These are phyloP conservation scores for Santalum album DNA, from an alignment of 164 flowering plant species.

Conservation along the genomic window DNA sequence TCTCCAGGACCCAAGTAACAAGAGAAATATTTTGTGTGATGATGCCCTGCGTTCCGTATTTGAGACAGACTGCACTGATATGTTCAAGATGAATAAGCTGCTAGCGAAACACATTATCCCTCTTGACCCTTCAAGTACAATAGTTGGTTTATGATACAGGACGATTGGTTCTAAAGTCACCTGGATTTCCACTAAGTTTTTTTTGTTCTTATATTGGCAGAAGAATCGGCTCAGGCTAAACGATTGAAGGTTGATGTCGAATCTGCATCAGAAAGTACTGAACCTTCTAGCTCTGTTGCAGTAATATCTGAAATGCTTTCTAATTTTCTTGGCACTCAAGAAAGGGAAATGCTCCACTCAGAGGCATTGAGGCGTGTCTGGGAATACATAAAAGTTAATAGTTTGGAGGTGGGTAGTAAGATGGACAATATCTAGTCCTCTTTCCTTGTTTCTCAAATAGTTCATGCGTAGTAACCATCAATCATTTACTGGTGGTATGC, in stretches of 20 bases:
- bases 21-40: conserved; percentile 89
- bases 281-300: neutral
- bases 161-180: neutral
- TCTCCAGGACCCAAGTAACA: conserved; percentile 95
- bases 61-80: conserved; percentile 93
- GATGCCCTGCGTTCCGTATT: conserved; percentile 78
- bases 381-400: neutral
- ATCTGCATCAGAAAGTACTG: neutral
- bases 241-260: neutral
- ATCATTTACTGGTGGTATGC: neutral
- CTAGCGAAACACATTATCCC: conserved; percentile 46
- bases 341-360: neutral
- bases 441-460: neutral
- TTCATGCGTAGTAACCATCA: neutral
- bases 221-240: neutral
- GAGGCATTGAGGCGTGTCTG: neutral
- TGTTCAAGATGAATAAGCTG: conserved; percentile 67
- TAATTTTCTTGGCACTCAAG: neutral
- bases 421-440: neutral
- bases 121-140: neutral
- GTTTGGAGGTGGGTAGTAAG: neutral
- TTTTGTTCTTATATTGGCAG: neutral
- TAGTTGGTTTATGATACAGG: no score
- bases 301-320: neutral
- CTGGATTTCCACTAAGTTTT: neutral